Base-by-base conservation (phyloP, 2,329 filamentous ascomycete species). In the Fusarium hostae region DNA sequence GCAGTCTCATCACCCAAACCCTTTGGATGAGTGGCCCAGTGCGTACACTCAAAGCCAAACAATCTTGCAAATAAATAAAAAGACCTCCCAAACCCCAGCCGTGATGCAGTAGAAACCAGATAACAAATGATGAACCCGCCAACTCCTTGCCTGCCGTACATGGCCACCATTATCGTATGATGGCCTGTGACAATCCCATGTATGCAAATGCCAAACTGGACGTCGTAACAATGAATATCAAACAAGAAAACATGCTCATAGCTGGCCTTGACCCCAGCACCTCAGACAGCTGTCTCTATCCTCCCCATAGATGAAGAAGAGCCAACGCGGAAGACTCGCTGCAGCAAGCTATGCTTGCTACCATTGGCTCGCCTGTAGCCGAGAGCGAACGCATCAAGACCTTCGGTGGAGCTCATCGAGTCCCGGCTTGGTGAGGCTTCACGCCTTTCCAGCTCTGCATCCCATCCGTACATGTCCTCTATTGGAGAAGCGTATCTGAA, bases 391-490 rank as follows among this genome's bases (percentile, higher is more conserved):
- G 64, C 37, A 30, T 76, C 73, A 43, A 60, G 61, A n/a, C 63
- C 64, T n/a, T 72, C 59, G 13, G 50, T 34, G 7, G 63, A 54
- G 22, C 58, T 65, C 52, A 68, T 50, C 5, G 66, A 73, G 9
- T 63, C 47, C 22, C 65, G 57, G 18, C 66, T 60, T 37, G 61
- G 54, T 9, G 61, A 41, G 10, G 54, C 55, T 24, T 66, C 51
- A 15, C 69, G 64, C 45, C 74, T 75, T 20, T 76, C 63, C 45
- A 77, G 76, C 69, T 85, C 85, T 13, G 85, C 85, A 64, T 88
- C 86, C 87, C 86, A 89, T 16, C 87, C 86, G 61, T 88, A 88
- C 8, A 82, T 72, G 60, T 88, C 86, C 24, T 56, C 59, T 9
- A 68, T 52, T 3, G 73, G 58, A 12, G 73, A 68, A 6, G 73